Evolutionary conservation across 2,329 filamentous ascomycete genomes (phyloP).

Genomic region (Volutella citrinella): DNA sequence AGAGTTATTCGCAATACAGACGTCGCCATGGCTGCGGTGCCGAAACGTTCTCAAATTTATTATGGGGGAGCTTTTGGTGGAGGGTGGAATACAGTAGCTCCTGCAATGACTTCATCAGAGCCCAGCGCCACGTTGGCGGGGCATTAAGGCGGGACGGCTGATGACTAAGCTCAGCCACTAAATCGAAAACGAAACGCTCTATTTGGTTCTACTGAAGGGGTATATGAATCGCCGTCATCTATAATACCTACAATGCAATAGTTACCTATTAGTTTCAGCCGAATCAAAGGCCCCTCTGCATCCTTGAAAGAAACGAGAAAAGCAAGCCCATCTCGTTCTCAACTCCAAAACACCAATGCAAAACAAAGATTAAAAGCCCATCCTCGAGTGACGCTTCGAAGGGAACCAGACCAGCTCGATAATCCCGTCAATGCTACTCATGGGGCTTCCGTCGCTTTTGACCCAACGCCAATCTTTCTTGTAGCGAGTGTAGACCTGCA

Average conservation of each 20-base stretch:
- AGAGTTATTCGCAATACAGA: slow-evolving; percentile 13
- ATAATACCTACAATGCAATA: not conserved
- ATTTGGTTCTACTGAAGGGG: not conserved
- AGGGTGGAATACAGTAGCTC: too few species aligned
- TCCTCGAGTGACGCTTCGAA: too few species aligned
- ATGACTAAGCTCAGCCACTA: slow-evolving; percentile 9
- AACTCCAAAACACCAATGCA: too few species aligned
- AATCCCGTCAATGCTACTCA: slow-evolving; percentile 53
- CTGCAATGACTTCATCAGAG: slow-evolving; percentile 23
- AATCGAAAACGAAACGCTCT: not conserved
- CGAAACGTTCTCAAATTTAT: not conserved
- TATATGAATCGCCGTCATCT: slow-evolving; percentile 1
- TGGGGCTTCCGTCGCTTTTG: slow-evolving; percentile 40
- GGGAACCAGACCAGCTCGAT: slow-evolving; percentile 57
- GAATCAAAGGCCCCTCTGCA: too few species aligned
- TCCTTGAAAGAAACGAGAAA: too few species aligned
- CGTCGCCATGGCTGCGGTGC: slow-evolving; percentile 24
- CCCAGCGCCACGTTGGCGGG: slow-evolving; percentile 22
- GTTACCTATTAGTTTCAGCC: too few species aligned
- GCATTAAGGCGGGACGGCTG: slow-evolving; percentile 15
- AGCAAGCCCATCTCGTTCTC: too few species aligned
- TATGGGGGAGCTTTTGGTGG: slow-evolving; percentile 4
- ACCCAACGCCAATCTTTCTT: slow-evolving; percentile 53
- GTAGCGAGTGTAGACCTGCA: slow-evolving; percentile 52
- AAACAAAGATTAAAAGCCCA: too few species aligned